A percentile compares a stretch with the other conserved stretches of the same genome.
Evolutionary conservation across 2,329 filamentous ascomycete species (phyloP).

Genomic region (Ophiognomonia clavigignenti-juglandacearum): DNA sequence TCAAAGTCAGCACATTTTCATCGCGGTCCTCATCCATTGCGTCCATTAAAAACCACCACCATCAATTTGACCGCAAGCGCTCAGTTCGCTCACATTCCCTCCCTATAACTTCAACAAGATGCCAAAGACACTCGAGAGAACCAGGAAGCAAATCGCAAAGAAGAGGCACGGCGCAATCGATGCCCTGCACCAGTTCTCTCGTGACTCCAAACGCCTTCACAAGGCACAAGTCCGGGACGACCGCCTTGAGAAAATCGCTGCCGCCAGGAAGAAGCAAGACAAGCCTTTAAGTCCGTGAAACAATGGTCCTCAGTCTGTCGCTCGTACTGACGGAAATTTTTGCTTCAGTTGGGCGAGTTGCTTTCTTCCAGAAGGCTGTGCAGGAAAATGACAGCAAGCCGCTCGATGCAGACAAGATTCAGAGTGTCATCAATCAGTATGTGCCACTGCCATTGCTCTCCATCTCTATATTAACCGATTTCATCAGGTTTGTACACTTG

Average conservation of each 20-base stretch:
- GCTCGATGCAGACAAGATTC: conserved; percentile 52
- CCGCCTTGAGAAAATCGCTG: conserved; percentile 67
- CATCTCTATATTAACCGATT: conserved; percentile 3
- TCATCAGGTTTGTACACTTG: conserved; percentile 57
- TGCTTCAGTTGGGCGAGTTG: conserved; percentile 56
- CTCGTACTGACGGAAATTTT: conserved; percentile 9
- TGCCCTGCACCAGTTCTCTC: conserved; percentile 79
- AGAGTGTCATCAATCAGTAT: conserved; percentile 58
- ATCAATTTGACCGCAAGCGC: neutral
- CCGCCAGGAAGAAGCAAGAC: conserved; percentile 68
- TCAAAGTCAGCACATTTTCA: no score
- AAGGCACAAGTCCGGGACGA: conserved; percentile 77
- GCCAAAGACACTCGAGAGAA: conserved; percentile 75
- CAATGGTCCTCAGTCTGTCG: neutral
- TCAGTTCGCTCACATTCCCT: neutral
- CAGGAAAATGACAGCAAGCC: conserved; percentile 45
- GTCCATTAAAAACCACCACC: neutral
- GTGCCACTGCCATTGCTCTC: conserved; percentile 17
- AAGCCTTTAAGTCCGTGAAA: conserved; percentile 60
- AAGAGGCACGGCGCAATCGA: conserved; percentile 73
- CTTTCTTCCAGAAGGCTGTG: conserved; percentile 67
- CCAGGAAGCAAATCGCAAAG: conserved; percentile 84
- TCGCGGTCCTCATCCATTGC: no score
- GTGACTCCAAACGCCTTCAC: conserved; percentile 78
- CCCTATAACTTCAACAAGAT: conserved; percentile 45